Evolutionary conservation across 192 early-diverging fungal species (phyloP).

Genomic region (Linnemannia schmuckeri): DNA sequence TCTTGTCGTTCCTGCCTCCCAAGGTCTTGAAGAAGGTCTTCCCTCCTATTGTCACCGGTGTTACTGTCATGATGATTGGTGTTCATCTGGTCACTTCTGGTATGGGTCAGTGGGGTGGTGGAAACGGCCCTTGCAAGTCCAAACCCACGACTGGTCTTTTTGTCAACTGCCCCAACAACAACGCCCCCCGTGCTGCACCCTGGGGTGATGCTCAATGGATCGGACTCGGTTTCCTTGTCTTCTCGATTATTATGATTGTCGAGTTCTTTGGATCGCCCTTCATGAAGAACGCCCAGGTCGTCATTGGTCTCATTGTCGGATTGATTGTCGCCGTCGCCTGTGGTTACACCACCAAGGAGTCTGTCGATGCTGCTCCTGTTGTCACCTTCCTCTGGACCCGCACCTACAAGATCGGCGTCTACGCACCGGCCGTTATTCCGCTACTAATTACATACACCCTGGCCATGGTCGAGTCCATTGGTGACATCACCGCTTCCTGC

Average conservation of each 20-base stretch:
- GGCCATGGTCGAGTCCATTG: constrained; percentile 63
- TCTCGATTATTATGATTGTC: constrained; percentile 61
- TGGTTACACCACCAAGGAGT: constrained; percentile 62
- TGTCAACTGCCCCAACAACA: constrained; percentile 58
- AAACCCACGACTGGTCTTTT: constrained; percentile 60
- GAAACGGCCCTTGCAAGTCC: constrained; percentile 57
- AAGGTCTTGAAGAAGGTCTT: constrained; percentile 62
- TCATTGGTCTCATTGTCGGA: constrained; percentile 64
- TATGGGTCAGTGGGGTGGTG: constrained; percentile 65
- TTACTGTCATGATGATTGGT: constrained; percentile 64
- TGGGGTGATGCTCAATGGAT: constrained; percentile 65
- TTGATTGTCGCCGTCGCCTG: constrained; percentile 63
- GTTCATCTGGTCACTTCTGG: constrained; percentile 58
- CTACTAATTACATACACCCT: constrained; percentile 60
- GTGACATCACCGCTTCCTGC: constrained; percentile 68
- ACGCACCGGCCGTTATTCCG: constrained; percentile 64
- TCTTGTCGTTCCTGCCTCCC: constrained; percentile 63
- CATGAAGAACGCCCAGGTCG: constrained; percentile 66
- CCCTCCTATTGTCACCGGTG: constrained; percentile 69
- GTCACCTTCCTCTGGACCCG: constrained; percentile 68
- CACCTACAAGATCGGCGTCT: constrained; percentile 60
- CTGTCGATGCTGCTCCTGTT: constrained; percentile 58
- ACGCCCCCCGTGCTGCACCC: constrained; percentile 62
- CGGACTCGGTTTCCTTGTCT: constrained; percentile 68
- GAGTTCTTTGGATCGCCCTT: constrained; percentile 70